Evolutionary conservation across 2,329 filamentous ascomycete genomes (phyloP), one percentile per base, ranked within the genome.

Genomic region (Alternaria gaisen): DNA sequence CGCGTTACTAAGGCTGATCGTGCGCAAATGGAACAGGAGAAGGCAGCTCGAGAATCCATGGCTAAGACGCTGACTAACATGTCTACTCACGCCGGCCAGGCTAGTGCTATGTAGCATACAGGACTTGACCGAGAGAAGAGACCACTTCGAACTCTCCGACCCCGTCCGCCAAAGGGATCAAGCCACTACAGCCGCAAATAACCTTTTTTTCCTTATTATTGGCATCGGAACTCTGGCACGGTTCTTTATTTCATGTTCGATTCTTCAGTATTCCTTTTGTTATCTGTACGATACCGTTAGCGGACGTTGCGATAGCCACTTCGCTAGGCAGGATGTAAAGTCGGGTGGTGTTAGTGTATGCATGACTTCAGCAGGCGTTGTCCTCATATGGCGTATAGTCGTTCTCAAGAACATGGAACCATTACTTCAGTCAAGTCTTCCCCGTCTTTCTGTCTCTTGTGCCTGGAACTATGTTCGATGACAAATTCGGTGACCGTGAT

Each of bases 1-100:
- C 89, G 94, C 42, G 90, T 93, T 68, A 95, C 91, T 40, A 97
- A 97, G 77, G 90, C 91, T 38, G 91, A 94, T 74, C 91, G 92
- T 71, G 90, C 91, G 63, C 87, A 90, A 73, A 88, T 92, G 79
- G 92, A 96, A 72, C 86, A 87, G 44, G 92, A 96, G 77, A 95
- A 95, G 81, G 84, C 89, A 7, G 90, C 93, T 66, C 85, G 91
- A 42, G 91, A 94, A 77, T 82, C 80, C 55, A 70, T 83, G 70
- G 82, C 80, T 5, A 68, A 69, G 16, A 69, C 65, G 3, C 72
- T 77, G 18, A 70, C 70, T 16, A 68, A 68, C 22, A 72, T 74
- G 48, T 61, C 53, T n/a, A 36, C 60, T 41, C 58, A 67, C n/a
- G 44, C 67, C 40, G 60, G 65, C 28, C 55, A 61, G 4, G 40